phyloP scores from a whole-genome alignment of 805 yeast species.

The Saccharomycopsis javanensis region DNA sequence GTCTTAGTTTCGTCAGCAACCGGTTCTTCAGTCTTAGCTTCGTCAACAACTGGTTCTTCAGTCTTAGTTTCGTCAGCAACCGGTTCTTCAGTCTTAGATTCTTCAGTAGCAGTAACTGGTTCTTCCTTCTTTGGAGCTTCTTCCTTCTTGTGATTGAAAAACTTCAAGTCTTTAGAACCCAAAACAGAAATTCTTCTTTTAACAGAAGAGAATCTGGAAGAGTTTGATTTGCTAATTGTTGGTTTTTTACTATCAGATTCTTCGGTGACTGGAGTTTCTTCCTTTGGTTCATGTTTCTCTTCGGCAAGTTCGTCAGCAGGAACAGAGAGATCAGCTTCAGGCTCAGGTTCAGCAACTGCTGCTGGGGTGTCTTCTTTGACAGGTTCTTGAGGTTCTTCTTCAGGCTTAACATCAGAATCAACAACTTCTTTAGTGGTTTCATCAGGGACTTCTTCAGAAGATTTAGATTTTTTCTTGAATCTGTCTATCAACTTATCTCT shows the following conservation, averaged over 20 bases:
- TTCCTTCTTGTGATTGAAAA: conserved; percentile 1
- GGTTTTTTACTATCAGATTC: conserved; percentile 13
- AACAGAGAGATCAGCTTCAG: conserved; percentile 19
- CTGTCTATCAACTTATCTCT: conserved; percentile 6
- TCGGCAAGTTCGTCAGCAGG: no score
- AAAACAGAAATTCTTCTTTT: conserved; percentile 17
- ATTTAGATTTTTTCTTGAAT: background rate
- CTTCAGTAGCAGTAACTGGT: conserved; percentile 17
- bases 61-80: conserved; percentile 14
- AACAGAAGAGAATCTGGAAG: conserved; percentile 7
- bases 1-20: conserved; percentile 12
- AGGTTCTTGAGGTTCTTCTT: conserved; percentile 12
- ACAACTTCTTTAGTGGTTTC: conserved; percentile 24
- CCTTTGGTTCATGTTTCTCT: no score
- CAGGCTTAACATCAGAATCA: conserved; percentile 18
- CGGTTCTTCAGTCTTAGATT: conserved; percentile 11
- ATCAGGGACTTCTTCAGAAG: background rate
- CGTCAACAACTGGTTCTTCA: conserved; percentile 17
- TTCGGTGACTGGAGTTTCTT: conserved; percentile 20
- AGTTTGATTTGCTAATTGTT: background rate
- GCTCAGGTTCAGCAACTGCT: conserved; percentile 3
- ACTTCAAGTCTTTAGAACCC: conserved; percentile 6
- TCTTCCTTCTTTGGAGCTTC: conserved; percentile 11
- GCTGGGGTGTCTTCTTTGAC: conserved; percentile 14
- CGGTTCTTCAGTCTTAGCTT: conserved; percentile 12